Conservation (phyloP, 2,329 filamentous ascomycete species). For the Macroventuria anomochaeta region DNA sequence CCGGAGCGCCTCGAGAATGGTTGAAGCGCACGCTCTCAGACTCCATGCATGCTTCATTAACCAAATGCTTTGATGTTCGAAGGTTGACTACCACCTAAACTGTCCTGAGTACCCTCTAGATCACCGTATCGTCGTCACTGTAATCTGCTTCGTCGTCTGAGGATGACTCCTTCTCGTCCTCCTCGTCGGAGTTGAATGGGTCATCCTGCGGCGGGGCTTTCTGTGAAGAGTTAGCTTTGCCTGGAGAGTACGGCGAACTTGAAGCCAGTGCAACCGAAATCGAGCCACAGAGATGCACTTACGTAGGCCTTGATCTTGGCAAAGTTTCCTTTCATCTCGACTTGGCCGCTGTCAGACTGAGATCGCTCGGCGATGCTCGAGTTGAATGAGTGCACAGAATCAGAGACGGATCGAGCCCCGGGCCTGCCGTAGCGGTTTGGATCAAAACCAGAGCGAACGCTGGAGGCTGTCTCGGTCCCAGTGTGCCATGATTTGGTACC, state of each 20-base stretch:
- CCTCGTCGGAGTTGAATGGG: constrained; percentile 23
- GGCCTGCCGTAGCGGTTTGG: constrained; percentile 30
- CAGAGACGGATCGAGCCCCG: constrained; percentile 17
- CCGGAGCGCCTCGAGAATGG: not conserved
- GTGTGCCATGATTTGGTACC: constrained; percentile 37
- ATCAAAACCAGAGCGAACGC: constrained; percentile 26
- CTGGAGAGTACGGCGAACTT: constrained; percentile 8
- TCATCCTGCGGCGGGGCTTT: constrained; percentile 32
- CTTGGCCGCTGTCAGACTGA: constrained; percentile 6
- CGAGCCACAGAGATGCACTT: constrained; percentile 14
- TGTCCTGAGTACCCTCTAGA: not conserved
- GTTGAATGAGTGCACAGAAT: constrained; percentile 26
- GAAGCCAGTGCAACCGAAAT: not conserved
- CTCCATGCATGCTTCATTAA: not conserved
- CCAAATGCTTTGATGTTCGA: not conserved
- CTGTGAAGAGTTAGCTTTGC: constrained; percentile 38
- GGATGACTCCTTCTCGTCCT: constrained; percentile 55
- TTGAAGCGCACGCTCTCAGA: not conserved
- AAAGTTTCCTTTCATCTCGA: constrained; percentile 23
- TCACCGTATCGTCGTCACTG: constrained; percentile 39
- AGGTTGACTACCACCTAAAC: not conserved
- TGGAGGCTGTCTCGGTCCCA: constrained; percentile 16
- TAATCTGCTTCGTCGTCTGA: constrained; percentile 44
- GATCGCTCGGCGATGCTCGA: constrained; percentile 38
- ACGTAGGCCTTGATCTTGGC: constrained; percentile 43